A percentile compares a stretch with the other conserved stretches of the same genome.
Conservation (phyloP, 805 yeast genomes). For the Saccharomycodes ludwigii region DNA sequence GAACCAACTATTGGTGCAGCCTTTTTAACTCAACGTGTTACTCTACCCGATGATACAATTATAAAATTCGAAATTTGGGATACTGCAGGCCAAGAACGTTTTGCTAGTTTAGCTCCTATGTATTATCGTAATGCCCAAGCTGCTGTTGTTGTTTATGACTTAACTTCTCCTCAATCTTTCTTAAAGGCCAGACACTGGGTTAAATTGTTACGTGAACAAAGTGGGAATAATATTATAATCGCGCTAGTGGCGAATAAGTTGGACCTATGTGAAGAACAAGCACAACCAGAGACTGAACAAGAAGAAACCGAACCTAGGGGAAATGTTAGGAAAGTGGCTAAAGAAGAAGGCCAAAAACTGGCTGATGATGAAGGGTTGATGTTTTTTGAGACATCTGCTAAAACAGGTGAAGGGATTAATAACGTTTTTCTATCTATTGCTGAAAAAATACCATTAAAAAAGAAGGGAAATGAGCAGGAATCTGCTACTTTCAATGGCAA, state of each 20-base stretch:
- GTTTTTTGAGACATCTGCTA: conserved; percentile 92
- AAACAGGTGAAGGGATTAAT: conserved; percentile 77
- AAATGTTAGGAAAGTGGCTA: conserved; percentile 57
- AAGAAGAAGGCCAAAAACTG: conserved; percentile 73
- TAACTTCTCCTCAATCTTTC: conserved; percentile 89
- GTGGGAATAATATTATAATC: conserved; percentile 79
- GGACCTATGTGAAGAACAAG: conserved; percentile 53
- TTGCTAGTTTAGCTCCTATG: conserved; percentile 94
- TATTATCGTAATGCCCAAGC: conserved; percentile 96
- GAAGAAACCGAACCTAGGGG: too few relatives aligned
- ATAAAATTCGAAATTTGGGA: conserved; percentile 95
- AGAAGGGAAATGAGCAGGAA: conserved; percentile 13
- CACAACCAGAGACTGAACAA: conserved; percentile 40
- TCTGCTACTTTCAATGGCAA: too few relatives aligned
- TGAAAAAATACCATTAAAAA: conserved; percentile 56
- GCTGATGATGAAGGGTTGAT: conserved; percentile 87
- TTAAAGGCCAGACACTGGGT: conserved; percentile 98
- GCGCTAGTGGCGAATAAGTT: conserved; percentile 91
- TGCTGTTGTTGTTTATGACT: conserved; percentile 89
- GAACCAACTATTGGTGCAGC: conserved; percentile 99
- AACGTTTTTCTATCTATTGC: conserved; percentile 89
- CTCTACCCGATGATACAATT: conserved; percentile 73
- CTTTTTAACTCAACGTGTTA: conserved; percentile 84
- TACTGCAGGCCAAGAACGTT: conserved; percentile 96
- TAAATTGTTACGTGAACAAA: conserved; percentile 89